Conservation (phyloP, 768 basidiomycete genomes). For the Russula sp. region DNA sequence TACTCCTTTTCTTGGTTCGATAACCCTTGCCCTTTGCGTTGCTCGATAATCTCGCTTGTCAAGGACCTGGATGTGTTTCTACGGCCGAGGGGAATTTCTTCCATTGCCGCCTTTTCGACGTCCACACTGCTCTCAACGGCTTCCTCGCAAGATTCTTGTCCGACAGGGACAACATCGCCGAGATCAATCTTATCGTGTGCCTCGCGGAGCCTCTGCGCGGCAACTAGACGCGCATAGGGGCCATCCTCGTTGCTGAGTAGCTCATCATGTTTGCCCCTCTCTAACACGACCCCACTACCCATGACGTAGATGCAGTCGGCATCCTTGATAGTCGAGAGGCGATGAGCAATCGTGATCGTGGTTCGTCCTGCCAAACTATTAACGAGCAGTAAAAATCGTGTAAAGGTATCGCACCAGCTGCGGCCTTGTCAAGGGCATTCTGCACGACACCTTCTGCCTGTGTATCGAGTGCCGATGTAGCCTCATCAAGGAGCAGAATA, state of each 20-base stretch:
- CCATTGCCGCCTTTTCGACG: slow-evolving; percentile 51
- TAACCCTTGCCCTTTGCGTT: slow-evolving; percentile 36
- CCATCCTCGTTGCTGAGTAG: slow-evolving; percentile 47
- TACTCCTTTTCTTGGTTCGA: slow-evolving; percentile 39
- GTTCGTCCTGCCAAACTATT: slow-evolving; percentile 32
- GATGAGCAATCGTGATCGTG: slow-evolving; percentile 38
- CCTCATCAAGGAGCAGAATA: slow-evolving; percentile 51
- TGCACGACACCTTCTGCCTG: slow-evolving; percentile 53
- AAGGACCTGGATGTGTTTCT: slow-evolving; percentile 54
- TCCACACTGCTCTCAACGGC: slow-evolving; percentile 30
- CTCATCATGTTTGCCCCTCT: slow-evolving; percentile 44
- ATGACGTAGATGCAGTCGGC: slow-evolving; percentile 45
- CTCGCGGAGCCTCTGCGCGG: slow-evolving; percentile 72
- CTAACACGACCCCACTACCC: slow-evolving; percentile 45
- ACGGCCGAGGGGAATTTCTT: slow-evolving; percentile 58
- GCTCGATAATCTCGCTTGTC: slow-evolving; percentile 59
- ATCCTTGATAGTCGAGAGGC: slow-evolving; percentile 42
- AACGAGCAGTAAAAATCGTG: background rate
- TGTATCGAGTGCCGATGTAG: slow-evolving; percentile 50
- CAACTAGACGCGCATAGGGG: slow-evolving; percentile 68
- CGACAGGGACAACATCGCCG: slow-evolving; percentile 25
- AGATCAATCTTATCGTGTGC: slow-evolving; percentile 22
- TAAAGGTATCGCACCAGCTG: slow-evolving; percentile 28
- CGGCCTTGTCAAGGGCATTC: slow-evolving; percentile 52
- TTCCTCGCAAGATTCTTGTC: slow-evolving; percentile 4